Evolutionary conservation across 225 moss, liverwort and hornwort species (phyloP), one percentile per base, ranked within the genome.

Genomic region (Ulota crispa): DNA sequence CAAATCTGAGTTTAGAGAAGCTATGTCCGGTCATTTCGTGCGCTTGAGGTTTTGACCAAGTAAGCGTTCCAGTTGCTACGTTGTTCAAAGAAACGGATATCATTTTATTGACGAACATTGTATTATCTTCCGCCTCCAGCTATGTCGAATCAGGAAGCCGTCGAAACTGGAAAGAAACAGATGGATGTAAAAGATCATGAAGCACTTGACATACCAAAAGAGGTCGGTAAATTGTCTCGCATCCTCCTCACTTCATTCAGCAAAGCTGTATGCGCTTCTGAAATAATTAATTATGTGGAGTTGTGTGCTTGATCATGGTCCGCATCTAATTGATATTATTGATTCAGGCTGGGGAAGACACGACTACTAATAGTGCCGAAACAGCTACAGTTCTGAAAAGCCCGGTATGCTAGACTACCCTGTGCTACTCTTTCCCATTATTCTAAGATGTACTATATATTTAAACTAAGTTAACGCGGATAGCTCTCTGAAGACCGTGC

Each of bases 141-240:
- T 45, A 84, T 93, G 92, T 87, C 92, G 55, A 92, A 89, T 84
- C 92, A 89, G 83, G 92, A 93, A 80, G 86, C 92, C 65, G 72
- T 91, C 43, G 89, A 92, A 79, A 68, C 90, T 71, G 98, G 93
- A 69, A 93, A 92, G 86, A 93, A 92, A 87, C 92, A 96, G 87
- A 90, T 89, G 87, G 92, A 88, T 79, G 98, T 91, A 81, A 93
- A 92, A 34, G 98, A 92, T 75, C 92, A 60, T 37, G 69, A 93
- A 79, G 92, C 94, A 23, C 84, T 81, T 85, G 93, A 99, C 77
- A 87, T 91, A 55, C 87, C 94, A 39, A 84, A 88, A 30, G 92
- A 94, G 93, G 98, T 88, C 18, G 9, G 75, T 66, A 37, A 34
- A 65, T 45, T 66, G 6, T 68, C 50, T 32, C 63, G 50, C 79